Evolutionary conservation across 2,329 filamentous ascomycete genomes (phyloP).

Genomic region (Phyllosticta capitalensis): DNA sequence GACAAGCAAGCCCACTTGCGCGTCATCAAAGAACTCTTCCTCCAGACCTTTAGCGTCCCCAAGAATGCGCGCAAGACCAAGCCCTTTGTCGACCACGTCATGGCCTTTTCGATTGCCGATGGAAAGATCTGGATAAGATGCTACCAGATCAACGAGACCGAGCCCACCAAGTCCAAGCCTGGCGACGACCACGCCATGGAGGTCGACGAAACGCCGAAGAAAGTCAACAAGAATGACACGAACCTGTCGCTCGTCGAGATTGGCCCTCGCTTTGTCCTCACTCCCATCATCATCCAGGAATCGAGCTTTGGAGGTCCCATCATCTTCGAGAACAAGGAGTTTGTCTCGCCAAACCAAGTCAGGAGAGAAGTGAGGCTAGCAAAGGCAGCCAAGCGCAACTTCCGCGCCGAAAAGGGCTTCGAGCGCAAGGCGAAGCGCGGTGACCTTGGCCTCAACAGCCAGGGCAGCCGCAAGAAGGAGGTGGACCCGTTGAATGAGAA

Average conservation of each 20-base stretch:
- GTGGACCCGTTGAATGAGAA: constrained; percentile 66
- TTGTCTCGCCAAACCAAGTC: constrained; percentile 92
- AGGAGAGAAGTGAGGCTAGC: constrained; percentile 67
- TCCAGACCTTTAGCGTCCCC: constrained; percentile 86
- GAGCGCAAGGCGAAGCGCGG: constrained; percentile 67
- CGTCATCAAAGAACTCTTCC: constrained; percentile 81
- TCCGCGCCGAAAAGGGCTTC: constrained; percentile 61
- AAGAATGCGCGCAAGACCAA: constrained; percentile 82
- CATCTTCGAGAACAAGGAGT: constrained; percentile 97
- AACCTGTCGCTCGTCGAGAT: constrained; percentile 85
- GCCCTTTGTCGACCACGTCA: constrained; percentile 91
- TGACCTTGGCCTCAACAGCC: constrained; percentile 63
- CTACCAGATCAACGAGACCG: constrained; percentile 84
- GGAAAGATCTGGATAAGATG: constrained; percentile 94
- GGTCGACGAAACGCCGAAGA: constrained; percentile 23
- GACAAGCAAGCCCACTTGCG: constrained; percentile 69
- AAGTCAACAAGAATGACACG: constrained; percentile 49
- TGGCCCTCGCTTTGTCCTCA: constrained; percentile 84
- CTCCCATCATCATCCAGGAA: constrained; percentile 90
- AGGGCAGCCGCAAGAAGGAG: constrained; percentile 52
- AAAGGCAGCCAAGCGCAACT: constrained; percentile 70
- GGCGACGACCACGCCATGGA: constrained; percentile 31
- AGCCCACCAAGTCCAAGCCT: constrained; percentile 36
- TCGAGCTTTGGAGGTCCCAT: constrained; percentile 91
- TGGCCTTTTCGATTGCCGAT: constrained; percentile 83